Evolutionary conservation across 106 monocot genomes (phyloP), one percentile per base, ranked within the genome.

Genomic region (Dendrobium nobile): DNA sequence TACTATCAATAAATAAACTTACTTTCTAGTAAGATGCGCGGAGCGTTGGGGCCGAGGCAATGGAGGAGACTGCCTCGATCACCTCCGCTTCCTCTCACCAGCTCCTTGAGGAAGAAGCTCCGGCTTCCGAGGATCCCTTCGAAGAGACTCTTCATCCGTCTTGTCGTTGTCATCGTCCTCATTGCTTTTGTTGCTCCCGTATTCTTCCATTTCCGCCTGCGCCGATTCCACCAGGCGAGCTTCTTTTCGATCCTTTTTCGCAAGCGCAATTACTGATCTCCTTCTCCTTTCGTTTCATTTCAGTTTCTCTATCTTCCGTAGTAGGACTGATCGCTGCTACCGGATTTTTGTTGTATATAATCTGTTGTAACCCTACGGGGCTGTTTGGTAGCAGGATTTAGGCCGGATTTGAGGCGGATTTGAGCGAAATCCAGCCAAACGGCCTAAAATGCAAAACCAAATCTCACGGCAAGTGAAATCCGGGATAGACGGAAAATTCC

Each of bases 151-250:
- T 75, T 88, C 77, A 79, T 79, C 26, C 82, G 79, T 11, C 84
- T 92, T 42, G 83, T 92, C 56, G 47, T 81, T 43, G 44, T 92
- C 79, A 64, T 98, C 79, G 80, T 79, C 41, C 33, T 88, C 67
- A 80, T 98, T 78, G 91, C 95, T 54, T 77, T 95, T 65, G 2
- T 83, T 47, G 92, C 94, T 40, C 92, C 92, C 26, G 43, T 95
- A 86, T 92, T 95, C 89, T 91, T 95, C 83, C 98, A 98, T 82
- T 84, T 98, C 88, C 89, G 94, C 84, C 91, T 98, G 79, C 89
- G 84, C 56, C 80, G 87, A 20, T 72, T 94, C 84, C 78, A 92
- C 31, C 87, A 89, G 86, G 97, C 89, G 26, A 31, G 16, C 13
- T 41, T 55, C 67, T 47, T 31, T n/a, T 7, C n/a, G 27, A 68